Evolutionary conservation across 2,329 filamentous ascomycete species (phyloP), one percentile per base, ranked within the genome.

Genomic region (Cladosporium cucumerinum): DNA sequence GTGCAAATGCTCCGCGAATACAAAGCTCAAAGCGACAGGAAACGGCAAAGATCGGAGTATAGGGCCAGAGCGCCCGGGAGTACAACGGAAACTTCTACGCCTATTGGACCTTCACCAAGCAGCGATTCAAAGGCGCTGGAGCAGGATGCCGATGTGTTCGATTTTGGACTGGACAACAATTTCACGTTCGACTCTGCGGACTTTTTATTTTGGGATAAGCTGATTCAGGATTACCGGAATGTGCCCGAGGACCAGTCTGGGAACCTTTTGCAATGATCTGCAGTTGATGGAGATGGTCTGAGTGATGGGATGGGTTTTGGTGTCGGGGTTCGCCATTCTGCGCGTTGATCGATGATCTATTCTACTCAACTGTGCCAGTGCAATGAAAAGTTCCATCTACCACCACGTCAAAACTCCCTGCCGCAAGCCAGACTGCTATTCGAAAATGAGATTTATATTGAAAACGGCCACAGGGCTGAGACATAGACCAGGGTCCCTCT

Each of bases 191-290:
- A 69, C 52, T 59, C 62, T 43, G 57, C 66, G 12, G 69, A 72
- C 49, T 72, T 69, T 67, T 65, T 61, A 36, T 71, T 69, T 26
- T 72, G 70, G 70, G 69, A 72, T 34, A 63, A 70, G 30, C 26
- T 70, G 59, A 67, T 70, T 23, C 57, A 66, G 28, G 68, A 69
- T 57, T 66, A 67, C 66, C 55, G 49, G 6, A 62, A 55, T 32
- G 34, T 52, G 25, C 60, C 60, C 11, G 60, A 62, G 25, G 26
- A 46, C 23, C 60, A 54, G 7, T 46, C 25, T 30, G 57, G 54
- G 18, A 26, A 39, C 7, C 26, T 57, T 16, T 25, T 39, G 30
- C 54, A 39, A 32, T 25, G n/a, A 39, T 36, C 21, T 16, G 21
- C 3, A 6, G 18, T 54, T 21, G 26, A 23, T 57, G n/a, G 30